Evolutionary conservation across 192 early-diverging fungal species (phyloP).

Genomic region (Diversispora eburnea): DNA sequence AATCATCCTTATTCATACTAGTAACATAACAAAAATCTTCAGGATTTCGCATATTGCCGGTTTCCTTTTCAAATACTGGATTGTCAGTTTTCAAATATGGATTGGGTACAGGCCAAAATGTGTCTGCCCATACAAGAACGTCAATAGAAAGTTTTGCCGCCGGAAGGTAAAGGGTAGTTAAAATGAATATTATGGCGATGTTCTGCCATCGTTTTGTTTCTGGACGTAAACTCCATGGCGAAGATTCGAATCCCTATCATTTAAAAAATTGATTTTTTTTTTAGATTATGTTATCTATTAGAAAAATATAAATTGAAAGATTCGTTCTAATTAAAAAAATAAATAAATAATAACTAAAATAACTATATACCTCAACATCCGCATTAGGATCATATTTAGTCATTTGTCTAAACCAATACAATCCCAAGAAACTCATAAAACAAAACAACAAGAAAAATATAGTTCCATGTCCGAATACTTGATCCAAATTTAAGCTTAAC

Average conservation of each 20-base stretch:
- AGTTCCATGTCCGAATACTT: slow-evolving; percentile 38
- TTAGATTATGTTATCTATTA: neutral
- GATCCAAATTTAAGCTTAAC: slow-evolving; percentile 35
- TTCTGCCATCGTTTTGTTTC: slow-evolving; percentile 35
- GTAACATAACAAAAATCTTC: slow-evolving; percentile 44
- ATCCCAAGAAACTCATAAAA: slow-evolving; percentile 30
- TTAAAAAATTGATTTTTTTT: neutral
- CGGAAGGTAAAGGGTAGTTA: slow-evolving; percentile 40
- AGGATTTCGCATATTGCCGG: slow-evolving; percentile 26
- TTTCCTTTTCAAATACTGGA: slow-evolving; percentile 31
- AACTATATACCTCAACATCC: slow-evolving; percentile 35
- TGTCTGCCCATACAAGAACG: slow-evolving; percentile 40
- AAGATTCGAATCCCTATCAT: slow-evolving; percentile 37
- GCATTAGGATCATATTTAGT: slow-evolving; percentile 37
- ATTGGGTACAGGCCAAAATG: slow-evolving; percentile 36
- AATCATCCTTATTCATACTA: slow-evolving; percentile 41
- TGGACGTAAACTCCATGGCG: slow-evolving; percentile 36
- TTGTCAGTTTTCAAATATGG: slow-evolving; percentile 34
- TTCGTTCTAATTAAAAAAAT: neutral
- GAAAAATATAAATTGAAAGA: too few species aligned
- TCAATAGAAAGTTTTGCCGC: slow-evolving; percentile 40
- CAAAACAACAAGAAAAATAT: slow-evolving; percentile 36
- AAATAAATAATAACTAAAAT: neutral
- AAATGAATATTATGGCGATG: slow-evolving; percentile 36
- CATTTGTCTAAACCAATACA: slow-evolving; percentile 43